Evolutionary conservation across 1,139 yeast genomes (phyloP).

Genomic region (Yamadazyma taylorii): DNA sequence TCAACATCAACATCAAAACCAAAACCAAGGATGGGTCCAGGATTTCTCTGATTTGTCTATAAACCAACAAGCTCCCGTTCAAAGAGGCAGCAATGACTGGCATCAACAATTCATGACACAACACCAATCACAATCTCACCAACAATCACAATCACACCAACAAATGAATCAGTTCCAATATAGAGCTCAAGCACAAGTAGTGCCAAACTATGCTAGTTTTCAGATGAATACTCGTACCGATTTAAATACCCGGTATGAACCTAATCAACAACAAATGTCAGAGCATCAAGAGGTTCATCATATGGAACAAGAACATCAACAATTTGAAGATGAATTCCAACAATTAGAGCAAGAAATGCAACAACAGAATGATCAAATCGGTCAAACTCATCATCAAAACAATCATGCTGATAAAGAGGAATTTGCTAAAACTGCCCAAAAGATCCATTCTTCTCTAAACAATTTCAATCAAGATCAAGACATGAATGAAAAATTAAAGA

Average conservation of each 20-base stretch:
- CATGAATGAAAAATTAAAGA: slow-evolving; percentile 35
- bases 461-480: slow-evolving; percentile 20
- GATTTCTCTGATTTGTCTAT: slow-evolving; percentile 33
- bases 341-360: slow-evolving; percentile 34
- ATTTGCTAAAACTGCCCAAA: slow-evolving; percentile 44
- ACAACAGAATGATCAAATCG: slow-evolving; percentile 13
- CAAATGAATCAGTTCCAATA: slow-evolving; percentile 3
- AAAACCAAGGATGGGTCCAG: slow-evolving; percentile 28
- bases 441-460: slow-evolving; percentile 36
- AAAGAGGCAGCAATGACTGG: slow-evolving; percentile 21
- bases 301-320: slow-evolving; percentile 26
- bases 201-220: slow-evolving; percentile 9
- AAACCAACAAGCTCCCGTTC: slow-evolving; percentile 1
- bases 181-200: slow-evolving; percentile 8
- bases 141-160: slow-evolving; percentile 7
- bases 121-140: slow-evolving; percentile 7
- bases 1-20: slow-evolving; percentile 13
- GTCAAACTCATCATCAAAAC: no score
- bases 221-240: slow-evolving; percentile 10
- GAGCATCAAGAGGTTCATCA: slow-evolving; percentile 36
- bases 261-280: slow-evolving; percentile 10
- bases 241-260: slow-evolving; percentile 12
- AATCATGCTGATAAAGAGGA: slow-evolving; percentile 38
- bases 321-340: slow-evolving; percentile 39
- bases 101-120: slow-evolving; percentile 25